Percentiles rank a stretch among this genome's conserved stretches.
Evolutionary conservation across 495 filamentous ascomycete species (phyloP).

Genomic region (Glarea lozoyensis): DNA sequence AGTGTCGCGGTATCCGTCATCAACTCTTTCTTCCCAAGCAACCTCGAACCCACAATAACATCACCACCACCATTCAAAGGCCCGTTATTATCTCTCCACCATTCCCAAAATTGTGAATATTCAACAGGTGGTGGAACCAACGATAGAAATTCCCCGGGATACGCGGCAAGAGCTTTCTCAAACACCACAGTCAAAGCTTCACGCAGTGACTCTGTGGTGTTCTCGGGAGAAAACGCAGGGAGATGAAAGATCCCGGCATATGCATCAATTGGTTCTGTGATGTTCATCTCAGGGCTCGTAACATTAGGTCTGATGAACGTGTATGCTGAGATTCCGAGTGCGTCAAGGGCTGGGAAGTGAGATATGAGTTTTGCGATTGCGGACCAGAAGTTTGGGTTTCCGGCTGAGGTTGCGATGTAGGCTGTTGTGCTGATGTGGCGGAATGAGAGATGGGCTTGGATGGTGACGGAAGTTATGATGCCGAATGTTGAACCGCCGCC

Average conservation of each 20-base stretch:
- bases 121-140: slow-evolving; percentile 31
- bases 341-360: slow-evolving; percentile 27
- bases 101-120: slow-evolving; percentile 36
- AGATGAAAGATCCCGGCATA: slow-evolving; percentile 25
- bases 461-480: slow-evolving; percentile 48
- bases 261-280: slow-evolving; percentile 15
- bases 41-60: slow-evolving; percentile 29
- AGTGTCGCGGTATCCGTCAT: slow-evolving; percentile 18
- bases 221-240: slow-evolving; percentile 9
- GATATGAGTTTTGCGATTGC: slow-evolving; percentile 23
- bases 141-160: slow-evolving; percentile 7
- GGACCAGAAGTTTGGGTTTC: slow-evolving; percentile 3
- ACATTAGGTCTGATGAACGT: slow-evolving; percentile 24
- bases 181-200: slow-evolving; percentile 14
- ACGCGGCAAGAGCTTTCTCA: slow-evolving; percentile 25
- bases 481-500: slow-evolving; percentile 59
- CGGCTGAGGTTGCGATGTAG: neutral
- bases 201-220: slow-evolving; percentile 8
- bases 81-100: slow-evolving; percentile 33
- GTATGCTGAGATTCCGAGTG: slow-evolving; percentile 32
- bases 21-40: slow-evolving; percentile 27
- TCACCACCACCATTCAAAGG: slow-evolving; percentile 27
- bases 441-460: slow-evolving; percentile 24
- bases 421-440: neutral
- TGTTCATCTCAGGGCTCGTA: slow-evolving; percentile 11